phyloP scores from a whole-genome alignment of 1,284 basidiomycete genomes.

The Naganishia albida region DNA sequence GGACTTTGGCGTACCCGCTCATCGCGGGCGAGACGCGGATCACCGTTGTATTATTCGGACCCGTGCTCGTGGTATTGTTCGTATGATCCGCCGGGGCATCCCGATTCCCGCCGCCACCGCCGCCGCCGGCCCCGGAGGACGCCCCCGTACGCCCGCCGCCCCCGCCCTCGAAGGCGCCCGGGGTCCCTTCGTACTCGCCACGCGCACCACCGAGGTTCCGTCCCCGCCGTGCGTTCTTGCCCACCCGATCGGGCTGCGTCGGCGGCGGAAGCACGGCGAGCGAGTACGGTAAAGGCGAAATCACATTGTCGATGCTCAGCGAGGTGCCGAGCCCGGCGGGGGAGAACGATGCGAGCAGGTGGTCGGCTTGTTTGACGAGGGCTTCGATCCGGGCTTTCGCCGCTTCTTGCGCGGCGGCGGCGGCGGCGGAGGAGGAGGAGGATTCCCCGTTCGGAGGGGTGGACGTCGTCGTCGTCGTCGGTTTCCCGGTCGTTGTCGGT shows the following conservation, averaged over 20 bases:
- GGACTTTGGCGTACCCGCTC: slow-evolving; percentile 33
- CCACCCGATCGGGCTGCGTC: slow-evolving; percentile 33
- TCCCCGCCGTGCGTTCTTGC: slow-evolving; percentile 44
- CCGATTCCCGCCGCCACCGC: background rate
- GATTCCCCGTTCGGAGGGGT: slow-evolving; percentile 32
- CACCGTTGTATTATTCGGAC: slow-evolving; percentile 30
- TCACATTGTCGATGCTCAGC: slow-evolving; percentile 50
- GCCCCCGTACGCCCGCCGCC: slow-evolving; percentile 44
- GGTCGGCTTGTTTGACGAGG: slow-evolving; percentile 41
- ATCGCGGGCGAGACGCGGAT: slow-evolving; percentile 31
- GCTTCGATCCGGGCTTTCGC: slow-evolving; percentile 33
- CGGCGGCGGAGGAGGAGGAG: slow-evolving; percentile 18
- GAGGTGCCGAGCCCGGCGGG: slow-evolving; percentile 41
- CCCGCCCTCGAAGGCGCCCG: slow-evolving; percentile 37
- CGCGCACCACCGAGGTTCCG: slow-evolving; percentile 47
- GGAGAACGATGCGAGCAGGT: slow-evolving; percentile 44
- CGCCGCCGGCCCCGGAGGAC: slow-evolving; percentile 38
- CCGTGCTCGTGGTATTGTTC: background rate
- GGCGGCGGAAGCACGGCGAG: slow-evolving; percentile 46
- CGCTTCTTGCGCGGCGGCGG: too few species aligned
- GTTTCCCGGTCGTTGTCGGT: too few species aligned
- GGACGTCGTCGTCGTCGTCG: slow-evolving; percentile 10
- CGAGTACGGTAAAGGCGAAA: slow-evolving; percentile 47
- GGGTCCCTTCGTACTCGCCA: slow-evolving; percentile 41
- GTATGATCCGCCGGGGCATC: too few species aligned